Evolutionary conservation across 2,329 filamentous ascomycete species (phyloP).

Genomic region (Colletotrichum siamense): DNA sequence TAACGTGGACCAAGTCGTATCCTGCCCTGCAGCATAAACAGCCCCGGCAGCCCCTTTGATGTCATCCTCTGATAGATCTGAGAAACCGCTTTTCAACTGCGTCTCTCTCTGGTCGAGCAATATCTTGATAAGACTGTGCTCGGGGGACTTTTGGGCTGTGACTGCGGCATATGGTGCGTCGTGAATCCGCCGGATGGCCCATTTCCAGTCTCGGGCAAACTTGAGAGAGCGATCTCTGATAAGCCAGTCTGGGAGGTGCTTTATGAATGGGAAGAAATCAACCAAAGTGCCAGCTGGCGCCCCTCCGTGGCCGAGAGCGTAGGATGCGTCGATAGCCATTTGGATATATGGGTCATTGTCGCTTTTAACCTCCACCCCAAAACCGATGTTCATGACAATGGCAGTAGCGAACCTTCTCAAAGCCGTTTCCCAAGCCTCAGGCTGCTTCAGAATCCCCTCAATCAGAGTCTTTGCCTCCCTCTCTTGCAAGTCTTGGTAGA

Average conservation of each 20-base stretch:
- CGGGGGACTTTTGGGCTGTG: not conserved
- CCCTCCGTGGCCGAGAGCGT: constrained; percentile 36
- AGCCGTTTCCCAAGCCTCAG: constrained; percentile 40
- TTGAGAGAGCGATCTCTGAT: constrained; percentile 33
- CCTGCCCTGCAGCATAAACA: constrained; percentile 51
- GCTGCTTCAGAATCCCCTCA: constrained; percentile 33
- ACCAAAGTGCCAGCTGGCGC: constrained; percentile 43
- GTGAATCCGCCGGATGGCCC: constrained; percentile 44
- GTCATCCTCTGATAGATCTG: constrained; percentile 43
- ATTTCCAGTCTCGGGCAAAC: constrained; percentile 32
- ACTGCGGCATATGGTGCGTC: constrained; percentile 43
- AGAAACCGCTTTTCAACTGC: constrained; percentile 32
- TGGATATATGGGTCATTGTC: constrained; percentile 39
- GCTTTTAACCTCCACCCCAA: constrained; percentile 42
- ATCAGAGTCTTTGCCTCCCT: constrained; percentile 25
- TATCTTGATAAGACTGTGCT: constrained; percentile 24
- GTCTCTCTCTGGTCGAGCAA: constrained; percentile 30
- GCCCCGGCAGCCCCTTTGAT: constrained; percentile 53
- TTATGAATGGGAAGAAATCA: constrained; percentile 52
- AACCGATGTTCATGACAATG: constrained; percentile 47
- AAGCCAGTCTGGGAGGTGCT: constrained; percentile 41
- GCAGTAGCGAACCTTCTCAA: constrained; percentile 44
- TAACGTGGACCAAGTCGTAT: constrained; percentile 50
- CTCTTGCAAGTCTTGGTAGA: constrained; percentile 33
- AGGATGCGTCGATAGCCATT: constrained; percentile 25